Evolutionary conservation across 1,139 yeast genomes (phyloP), one percentile per base, ranked within the genome.

Genomic region (Candida smagusa): DNA sequence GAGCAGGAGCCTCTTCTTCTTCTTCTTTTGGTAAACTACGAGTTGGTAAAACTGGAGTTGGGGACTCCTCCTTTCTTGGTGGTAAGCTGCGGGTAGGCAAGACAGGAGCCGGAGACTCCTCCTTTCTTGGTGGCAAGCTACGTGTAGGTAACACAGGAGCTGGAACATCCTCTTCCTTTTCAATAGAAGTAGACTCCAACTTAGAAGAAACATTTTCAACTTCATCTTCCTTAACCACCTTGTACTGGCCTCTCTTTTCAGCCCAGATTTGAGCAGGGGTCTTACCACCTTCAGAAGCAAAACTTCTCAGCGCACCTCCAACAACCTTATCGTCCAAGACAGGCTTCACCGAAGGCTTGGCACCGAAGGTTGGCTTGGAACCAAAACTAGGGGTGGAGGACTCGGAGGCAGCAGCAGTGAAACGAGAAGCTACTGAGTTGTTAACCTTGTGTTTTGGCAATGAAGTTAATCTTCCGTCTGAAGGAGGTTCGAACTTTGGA

Each of bases 201-300:
- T 40, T 39, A 2, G 39, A 38, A 23, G 45, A 28, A 34, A 43
- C 34, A 4, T 35, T 37, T 6, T 53, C 56, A 35, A 57, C 54
- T 8, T 52, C 60, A 11, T 52, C 60, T 1, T 50, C 55, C 9
- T 40, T 45, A 33, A 72, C 79, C 28, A 69, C 68, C 50, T 69
- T 74, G 51, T 67, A 77, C 50, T 78, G 74, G 35, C 86, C 92
- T 58, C 83, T 82, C 69, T 81, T 87, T 59, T 87, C 96, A 13
- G 97, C 97, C 97, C 97, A 89, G 28, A 86, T 56, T 62, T 89
- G 97, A 27, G 96, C 96, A 23, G 97, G 97, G 3, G 96, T 85
- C 63, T 87, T 86, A 43, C 96, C 96, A 41, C 75, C 78, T 47
- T 76, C 77, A 36, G 86, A 69, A 43, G 79, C 95, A 58, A 79